Evolutionary conservation across 306 rosid genomes (phyloP).

Genomic region (Castanea mollissima): DNA sequence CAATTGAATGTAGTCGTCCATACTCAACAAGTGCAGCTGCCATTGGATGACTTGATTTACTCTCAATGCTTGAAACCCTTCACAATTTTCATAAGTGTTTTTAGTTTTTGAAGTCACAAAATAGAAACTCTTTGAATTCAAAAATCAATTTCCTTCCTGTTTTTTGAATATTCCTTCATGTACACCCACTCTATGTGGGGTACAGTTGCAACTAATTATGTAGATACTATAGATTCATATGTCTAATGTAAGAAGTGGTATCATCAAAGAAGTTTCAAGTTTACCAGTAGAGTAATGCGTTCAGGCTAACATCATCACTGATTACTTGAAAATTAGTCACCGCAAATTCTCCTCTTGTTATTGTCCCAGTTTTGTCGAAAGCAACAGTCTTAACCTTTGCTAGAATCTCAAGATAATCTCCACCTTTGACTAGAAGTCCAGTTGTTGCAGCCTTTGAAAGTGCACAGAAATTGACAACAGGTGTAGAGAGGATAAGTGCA

Average conservation of each 20-base stretch:
- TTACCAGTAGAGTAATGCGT: constrained; percentile 74
- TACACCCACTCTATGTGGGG: too few species aligned
- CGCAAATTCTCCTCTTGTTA: constrained; percentile 82
- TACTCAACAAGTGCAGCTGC: constrained; percentile 77
- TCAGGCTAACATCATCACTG: constrained; percentile 49
- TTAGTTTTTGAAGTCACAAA: neutral
- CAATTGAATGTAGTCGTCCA: constrained; percentile 65
- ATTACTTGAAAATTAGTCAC: constrained; percentile 64
- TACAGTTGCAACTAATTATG: too few species aligned
- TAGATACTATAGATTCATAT: too few species aligned
- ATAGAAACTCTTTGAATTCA: neutral
- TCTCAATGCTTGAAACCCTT: constrained; percentile 93
- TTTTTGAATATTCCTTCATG: neutral
- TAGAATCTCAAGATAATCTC: constrained; percentile 70
- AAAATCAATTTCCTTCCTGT: neutral
- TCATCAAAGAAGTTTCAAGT: neutral
- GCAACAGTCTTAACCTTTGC: constrained; percentile 71
- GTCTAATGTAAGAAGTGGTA: too few species aligned
- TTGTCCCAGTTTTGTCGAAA: constrained; percentile 93
- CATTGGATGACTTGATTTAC: constrained; percentile 96
- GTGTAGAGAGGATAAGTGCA: constrained; percentile 88
- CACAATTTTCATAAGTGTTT: constrained; percentile 4
- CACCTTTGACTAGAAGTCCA: constrained; percentile 90
- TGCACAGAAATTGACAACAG: constrained; percentile 94
- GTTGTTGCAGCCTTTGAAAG: constrained; percentile 82